Percentiles rank a stretch among this genome's conserved stretches.
These are phyloP conservation scores for Curvularia sp. DNA, from an alignment of 2,329 filamentous ascomycete species.

Conservation along the genomic window DNA sequence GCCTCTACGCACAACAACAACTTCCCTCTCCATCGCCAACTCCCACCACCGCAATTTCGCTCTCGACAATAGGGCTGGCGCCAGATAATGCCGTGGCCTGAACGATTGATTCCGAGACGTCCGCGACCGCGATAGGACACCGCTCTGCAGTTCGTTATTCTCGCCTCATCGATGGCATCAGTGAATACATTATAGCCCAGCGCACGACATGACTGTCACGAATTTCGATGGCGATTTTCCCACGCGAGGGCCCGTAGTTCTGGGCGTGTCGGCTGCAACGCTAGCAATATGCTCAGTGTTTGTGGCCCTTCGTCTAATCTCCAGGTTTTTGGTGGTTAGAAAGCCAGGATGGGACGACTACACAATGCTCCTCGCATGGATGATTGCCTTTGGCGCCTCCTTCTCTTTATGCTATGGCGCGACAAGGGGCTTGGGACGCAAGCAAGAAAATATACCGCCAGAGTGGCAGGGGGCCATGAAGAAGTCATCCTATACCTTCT, in stretches of 20 bases:
- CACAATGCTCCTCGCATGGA: conserved; percentile 81
- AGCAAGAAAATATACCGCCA: conserved; percentile 65
- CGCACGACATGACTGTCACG: conserved; percentile 37
- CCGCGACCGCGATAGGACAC: conserved; percentile 33
- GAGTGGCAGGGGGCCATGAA: conserved; percentile 62
- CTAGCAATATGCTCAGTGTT: conserved; percentile 75
- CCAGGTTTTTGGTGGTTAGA: conserved; percentile 74
- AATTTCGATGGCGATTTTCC: conserved; percentile 27
- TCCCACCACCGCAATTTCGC: background rate
- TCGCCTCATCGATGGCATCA: conserved; percentile 15
- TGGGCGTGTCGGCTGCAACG: conserved; percentile 73
- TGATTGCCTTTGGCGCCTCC: conserved; percentile 70
- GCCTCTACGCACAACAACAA: conserved; percentile 5
- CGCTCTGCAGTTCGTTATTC: conserved; percentile 1
- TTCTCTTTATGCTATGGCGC: conserved; percentile 71
- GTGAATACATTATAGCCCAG: conserved; percentile 13
- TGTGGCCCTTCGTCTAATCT: conserved; percentile 75
- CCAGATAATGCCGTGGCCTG: conserved; percentile 35
- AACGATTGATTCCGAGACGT: conserved; percentile 30
- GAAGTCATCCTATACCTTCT: conserved; percentile 65
- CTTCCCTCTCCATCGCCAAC: conserved; percentile 1
- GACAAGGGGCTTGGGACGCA: conserved; percentile 70
- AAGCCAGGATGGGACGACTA: conserved; percentile 79
- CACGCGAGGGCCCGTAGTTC: conserved; percentile 56
- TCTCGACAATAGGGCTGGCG: conserved; percentile 16